phyloP scores from a whole-genome alignment of 2,329 filamentous ascomycete species.

The Beauveria sp. region DNA sequence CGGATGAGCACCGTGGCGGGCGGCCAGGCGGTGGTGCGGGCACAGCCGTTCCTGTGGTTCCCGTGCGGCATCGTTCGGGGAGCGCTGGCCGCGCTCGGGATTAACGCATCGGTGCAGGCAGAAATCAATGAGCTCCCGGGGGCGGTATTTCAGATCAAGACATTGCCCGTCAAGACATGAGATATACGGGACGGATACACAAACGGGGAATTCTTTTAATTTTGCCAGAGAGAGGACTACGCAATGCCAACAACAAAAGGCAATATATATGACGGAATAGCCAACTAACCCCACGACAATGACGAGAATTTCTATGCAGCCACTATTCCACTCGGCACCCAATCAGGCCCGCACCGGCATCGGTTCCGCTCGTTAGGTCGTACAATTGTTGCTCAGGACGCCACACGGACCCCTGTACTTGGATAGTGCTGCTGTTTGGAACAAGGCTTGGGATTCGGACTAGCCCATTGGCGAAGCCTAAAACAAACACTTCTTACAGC shows the following conservation, averaged over 20 bases:
- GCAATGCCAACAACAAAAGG: not conserved
- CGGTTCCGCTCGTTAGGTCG: not conserved
- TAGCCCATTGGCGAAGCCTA: not conserved
- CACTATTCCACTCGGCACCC: not conserved
- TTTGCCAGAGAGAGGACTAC: not conserved
- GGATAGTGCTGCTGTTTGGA: not conserved
- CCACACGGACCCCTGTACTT: not conserved
- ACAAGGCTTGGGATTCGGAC: not conserved
- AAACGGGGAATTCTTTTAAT: not conserved
- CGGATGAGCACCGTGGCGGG: constrained; percentile 81
- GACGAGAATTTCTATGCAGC: not conserved
- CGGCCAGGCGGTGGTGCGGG: constrained; percentile 63
- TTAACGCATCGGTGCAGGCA: constrained; percentile 84
- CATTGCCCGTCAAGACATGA: constrained; percentile 58
- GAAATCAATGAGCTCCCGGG: constrained; percentile 80
- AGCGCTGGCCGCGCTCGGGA: constrained; percentile 84
- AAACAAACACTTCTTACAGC: constrained; percentile 10
- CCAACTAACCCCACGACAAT: not conserved
- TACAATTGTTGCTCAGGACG: not conserved
- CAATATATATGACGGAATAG: not conserved
- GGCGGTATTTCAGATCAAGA: constrained; percentile 95
- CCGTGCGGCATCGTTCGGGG: constrained; percentile 89
- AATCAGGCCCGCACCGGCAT: not conserved
- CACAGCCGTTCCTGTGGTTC: constrained; percentile 91
- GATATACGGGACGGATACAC: not conserved